These are phyloP conservation scores for Madurella fahalii DNA, from an alignment of 2,329 filamentous ascomycete species.

Conservation along the genomic window DNA sequence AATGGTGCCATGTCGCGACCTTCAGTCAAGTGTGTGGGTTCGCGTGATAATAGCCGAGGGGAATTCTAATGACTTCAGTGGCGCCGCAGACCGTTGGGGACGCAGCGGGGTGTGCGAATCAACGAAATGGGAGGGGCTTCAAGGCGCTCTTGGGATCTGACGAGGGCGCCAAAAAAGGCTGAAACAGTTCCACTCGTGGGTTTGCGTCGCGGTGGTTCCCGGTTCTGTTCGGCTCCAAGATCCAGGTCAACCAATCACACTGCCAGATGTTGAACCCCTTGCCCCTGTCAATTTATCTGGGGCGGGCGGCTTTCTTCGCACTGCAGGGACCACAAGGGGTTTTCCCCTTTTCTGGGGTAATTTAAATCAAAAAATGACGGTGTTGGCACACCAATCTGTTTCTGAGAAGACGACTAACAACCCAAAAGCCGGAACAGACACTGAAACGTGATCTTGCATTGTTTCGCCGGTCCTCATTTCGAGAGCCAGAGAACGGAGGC, in stretches of 20 bases:
- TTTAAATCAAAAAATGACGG: neutral
- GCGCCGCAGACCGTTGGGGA: constrained; percentile 9
- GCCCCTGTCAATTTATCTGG: neutral
- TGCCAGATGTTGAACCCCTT: neutral
- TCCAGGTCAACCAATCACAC: constrained; percentile 10
- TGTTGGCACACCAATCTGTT: too few species aligned
- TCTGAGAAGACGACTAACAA: too few species aligned
- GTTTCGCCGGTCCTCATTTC: neutral
- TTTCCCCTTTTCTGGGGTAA: constrained; percentile 1
- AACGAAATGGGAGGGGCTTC: constrained; percentile 19
- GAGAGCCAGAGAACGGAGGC: neutral
- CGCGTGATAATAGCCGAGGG: neutral
- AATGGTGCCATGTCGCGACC: neutral
- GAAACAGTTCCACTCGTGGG: constrained; percentile 21
- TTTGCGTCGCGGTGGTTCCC: constrained; percentile 2
- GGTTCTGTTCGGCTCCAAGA: constrained; percentile 4
- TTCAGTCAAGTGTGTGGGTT: neutral
- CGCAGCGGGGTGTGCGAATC: constrained; percentile 12
- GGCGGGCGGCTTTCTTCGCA: neutral
- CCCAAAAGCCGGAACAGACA: neutral
- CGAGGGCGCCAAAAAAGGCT: constrained; percentile 12
- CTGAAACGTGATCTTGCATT: neutral
- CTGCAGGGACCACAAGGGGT: constrained; percentile 1
- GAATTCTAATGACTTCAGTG: constrained; percentile 8
- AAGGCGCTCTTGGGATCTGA: constrained; percentile 7